Base-by-base conservation (phyloP, 2,329 filamentous ascomycete genomes). In the Polytolypa hystricis region DNA sequence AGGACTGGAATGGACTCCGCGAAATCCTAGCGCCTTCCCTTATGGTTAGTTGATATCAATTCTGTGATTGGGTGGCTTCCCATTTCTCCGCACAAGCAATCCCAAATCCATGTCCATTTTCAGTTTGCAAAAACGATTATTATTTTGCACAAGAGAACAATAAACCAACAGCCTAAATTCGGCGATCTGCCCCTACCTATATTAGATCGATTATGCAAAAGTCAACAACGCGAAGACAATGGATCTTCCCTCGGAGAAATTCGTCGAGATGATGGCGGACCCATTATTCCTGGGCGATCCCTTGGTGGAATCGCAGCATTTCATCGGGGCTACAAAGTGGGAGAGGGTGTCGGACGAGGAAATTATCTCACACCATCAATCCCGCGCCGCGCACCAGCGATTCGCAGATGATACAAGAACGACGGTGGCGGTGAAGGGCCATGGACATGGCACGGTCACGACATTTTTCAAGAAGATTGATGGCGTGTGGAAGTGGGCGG, bases 241-340 rank as follows among this genome's bases (percentile, higher is more conserved):
- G 7, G n/a, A n/a, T n/a, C n/a, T 25, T 7, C 21, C 55, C 23
- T n/a, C 29, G 18, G 66, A 71, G 3, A 72, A 78, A n/a, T 80
- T 70, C 59, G 61, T 79, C 52, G 50, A 56, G 44, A 77, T 79
- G 73, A 62, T 76, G 46, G 73, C 71, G 17, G 64, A 67, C 50
- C 57, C 62, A 14, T 56, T 64, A 2, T 74, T 80, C 42, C 62
- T 81, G 17, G 75, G 77, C 41, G 72, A 79, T 58, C 68, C 68
- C 21, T 65, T 71, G 14, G 62, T 80, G 39, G 72, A 70, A 56
- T 80, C 76, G 5, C 77, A 81, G 55, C 77, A 80, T 58, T 70
- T 79, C 49, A 69, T 79, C 47, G 74, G 74, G 35, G 69, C 64
- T 21, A 67, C 69, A 12, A 69, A 70, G 55, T 79, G 70, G 69